Base-by-base conservation (phyloP, 345 rosid species). In the Abelmoschus esculentus region DNA sequence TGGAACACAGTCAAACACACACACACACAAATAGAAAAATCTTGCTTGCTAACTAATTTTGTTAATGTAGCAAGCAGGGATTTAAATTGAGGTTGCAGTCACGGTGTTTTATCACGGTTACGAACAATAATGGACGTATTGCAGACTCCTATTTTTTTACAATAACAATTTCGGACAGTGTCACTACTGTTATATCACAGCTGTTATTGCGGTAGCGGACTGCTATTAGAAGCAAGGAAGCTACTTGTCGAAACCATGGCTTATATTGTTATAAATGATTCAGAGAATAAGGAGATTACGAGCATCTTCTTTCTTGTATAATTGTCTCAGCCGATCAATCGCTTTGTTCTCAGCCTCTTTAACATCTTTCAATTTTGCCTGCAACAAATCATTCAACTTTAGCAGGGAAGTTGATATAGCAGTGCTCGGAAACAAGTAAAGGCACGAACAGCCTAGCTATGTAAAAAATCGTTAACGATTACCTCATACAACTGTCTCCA, bases 401-500 rank as follows among this genome's bases (percentile, higher is more conserved):
- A 72, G 38, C 18, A 10, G 8, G 15, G 26, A 66, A 66, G 44
- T n/a, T 55, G 2, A 29, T 9, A 49, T 47, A 31, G 31, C 26
- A 15, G 28, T 47, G 28, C 42, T 29, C 9, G n/a, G 4, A 34
- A 44, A 14, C n/a, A 47, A 49, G 7, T n/a, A 22, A 29, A 29
- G 66, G 17, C 12, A 57, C 38, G 29, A 7, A 46, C 55, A 26
- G 32, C 58, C 44, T 42, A 44, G 54, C 34, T 46, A 17, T 3
- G 47, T 10, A 42, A 42, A 42, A 46, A 34, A 61, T 11, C 17
- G 17, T 7, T 6, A 55, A 66, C 18, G 31, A 52, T 61, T 70
- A 91, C 97, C 95, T 91, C 89, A 28, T 88, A 88, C 53, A 86
- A 73, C 36, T 85, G 75, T 71, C 72, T 80, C 99, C 98, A 95